Percentiles rank a stretch among this genome's conserved stretches.
These are phyloP conservation scores for Xylaria sp. DNA, from an alignment of 2,329 filamentous ascomycete genomes.

Conservation along the genomic window DNA sequence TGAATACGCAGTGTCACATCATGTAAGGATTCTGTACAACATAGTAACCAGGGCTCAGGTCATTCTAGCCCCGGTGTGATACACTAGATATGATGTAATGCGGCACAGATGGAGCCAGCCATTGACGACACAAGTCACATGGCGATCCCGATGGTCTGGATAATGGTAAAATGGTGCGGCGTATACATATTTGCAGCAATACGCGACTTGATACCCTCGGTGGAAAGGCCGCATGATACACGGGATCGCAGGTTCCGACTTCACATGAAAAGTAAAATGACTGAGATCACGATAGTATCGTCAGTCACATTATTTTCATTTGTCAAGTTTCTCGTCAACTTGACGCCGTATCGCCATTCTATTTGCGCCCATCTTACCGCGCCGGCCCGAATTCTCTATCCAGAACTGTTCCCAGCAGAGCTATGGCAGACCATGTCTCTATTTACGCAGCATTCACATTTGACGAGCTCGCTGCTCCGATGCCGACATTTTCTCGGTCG, in stretches of 20 bases:
- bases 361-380: not conserved
- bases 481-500: constrained; percentile 72
- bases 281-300: not conserved
- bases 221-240: not conserved
- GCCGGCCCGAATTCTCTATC: not conserved
- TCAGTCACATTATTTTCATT: not conserved
- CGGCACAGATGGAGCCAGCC: not conserved
- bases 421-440: not conserved
- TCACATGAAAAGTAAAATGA: not conserved
- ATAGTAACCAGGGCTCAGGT: not conserved
- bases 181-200: not conserved
- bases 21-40: not conserved
- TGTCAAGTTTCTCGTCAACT: not conserved
- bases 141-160: not conserved
- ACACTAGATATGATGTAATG: not conserved
- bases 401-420: not conserved
- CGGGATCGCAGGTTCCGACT: not conserved
- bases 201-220: not conserved
- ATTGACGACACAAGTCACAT: constrained; percentile 1
- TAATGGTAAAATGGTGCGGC: not conserved
- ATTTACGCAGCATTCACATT: not conserved
- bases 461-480: constrained; percentile 44
- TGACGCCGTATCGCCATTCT: not conserved
- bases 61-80: not conserved
- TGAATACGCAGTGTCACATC: not conserved